These are phyloP conservation scores for Scalesia atractyloides DNA, from an alignment of 129 eudicot genomes.

Conservation along the genomic window DNA sequence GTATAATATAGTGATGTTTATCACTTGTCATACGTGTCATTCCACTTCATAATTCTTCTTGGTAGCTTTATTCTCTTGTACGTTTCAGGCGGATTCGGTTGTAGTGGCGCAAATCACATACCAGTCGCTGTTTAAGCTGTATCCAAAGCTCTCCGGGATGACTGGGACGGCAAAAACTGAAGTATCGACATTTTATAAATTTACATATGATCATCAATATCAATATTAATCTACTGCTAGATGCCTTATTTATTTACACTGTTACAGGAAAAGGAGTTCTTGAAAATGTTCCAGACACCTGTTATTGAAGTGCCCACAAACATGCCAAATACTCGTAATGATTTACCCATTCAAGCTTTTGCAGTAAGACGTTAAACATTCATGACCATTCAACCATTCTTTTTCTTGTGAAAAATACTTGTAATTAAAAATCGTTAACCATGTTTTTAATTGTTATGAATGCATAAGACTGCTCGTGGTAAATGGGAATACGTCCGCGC, in stretches of 20 bases:
- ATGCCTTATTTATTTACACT: slow-evolving; percentile 16
- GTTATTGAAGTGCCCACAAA: slow-evolving; percentile 99
- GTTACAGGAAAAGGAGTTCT: slow-evolving; percentile 88
- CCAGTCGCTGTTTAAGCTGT: slow-evolving; percentile 94
- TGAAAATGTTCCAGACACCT: slow-evolving; percentile 93
- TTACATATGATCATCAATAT: neutral
- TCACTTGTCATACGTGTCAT: slow-evolving; percentile 8
- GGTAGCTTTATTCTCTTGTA: slow-evolving; percentile 6
- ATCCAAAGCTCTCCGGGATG: slow-evolving; percentile 99
- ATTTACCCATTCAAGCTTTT: slow-evolving; percentile 93
- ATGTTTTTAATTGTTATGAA: slow-evolving; percentile 21
- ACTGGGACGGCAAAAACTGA: slow-evolving; percentile 99
- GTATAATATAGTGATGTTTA: slow-evolving; percentile 33
- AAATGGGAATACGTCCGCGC: slow-evolving; percentile 82
- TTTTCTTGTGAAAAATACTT: neutral
- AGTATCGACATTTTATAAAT: slow-evolving; percentile 46
- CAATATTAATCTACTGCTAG: neutral
- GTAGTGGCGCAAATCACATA: slow-evolving; percentile 96
- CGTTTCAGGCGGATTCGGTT: slow-evolving; percentile 77
- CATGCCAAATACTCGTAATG: slow-evolving; percentile 83
- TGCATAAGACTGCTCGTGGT: slow-evolving; percentile 87
- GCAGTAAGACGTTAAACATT: slow-evolving; percentile 64
- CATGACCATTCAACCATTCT: neutral
- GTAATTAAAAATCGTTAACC: slow-evolving; percentile 6
- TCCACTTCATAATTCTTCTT: neutral